These are phyloP conservation scores for Laetiporus sulphureus DNA, from an alignment of 1,284 basidiomycete species.

Conservation along the genomic window DNA sequence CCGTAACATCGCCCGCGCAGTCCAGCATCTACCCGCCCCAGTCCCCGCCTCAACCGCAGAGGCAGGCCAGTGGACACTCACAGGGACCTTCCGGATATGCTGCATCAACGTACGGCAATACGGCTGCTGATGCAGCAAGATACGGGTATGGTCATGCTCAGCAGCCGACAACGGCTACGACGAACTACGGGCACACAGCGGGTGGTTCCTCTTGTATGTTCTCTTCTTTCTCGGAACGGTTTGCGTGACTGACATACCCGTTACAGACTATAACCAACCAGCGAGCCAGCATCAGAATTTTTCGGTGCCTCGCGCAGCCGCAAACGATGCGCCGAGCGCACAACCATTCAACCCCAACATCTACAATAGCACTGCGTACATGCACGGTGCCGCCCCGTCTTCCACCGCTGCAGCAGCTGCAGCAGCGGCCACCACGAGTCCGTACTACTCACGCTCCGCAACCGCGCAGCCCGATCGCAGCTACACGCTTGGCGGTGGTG, in stretches of 20 bases:
- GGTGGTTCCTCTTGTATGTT: constrained; percentile 51
- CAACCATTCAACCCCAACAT: constrained; percentile 32
- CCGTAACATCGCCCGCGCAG: constrained; percentile 20
- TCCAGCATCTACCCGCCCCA: constrained; percentile 37
- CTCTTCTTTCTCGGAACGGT: not conserved
- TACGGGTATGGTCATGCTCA: constrained; percentile 23
- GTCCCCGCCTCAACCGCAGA: constrained; percentile 18
- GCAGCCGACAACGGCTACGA: constrained; percentile 29
- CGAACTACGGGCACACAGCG: constrained; percentile 44
- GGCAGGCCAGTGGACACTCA: constrained; percentile 38
- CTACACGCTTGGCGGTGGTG: constrained; percentile 52
- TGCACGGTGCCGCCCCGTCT: constrained; percentile 17
- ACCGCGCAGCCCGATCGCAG: constrained; percentile 36
- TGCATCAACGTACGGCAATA: constrained; percentile 24
- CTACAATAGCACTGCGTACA: constrained; percentile 32
- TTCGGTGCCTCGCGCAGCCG: constrained; percentile 37
- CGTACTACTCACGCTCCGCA: constrained; percentile 23
- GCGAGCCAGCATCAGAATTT: constrained; percentile 43
- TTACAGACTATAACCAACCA: constrained; percentile 43
- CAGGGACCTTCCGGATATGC: constrained; percentile 32
- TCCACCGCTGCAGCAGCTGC: constrained; percentile 14
- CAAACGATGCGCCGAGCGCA: constrained; percentile 34
- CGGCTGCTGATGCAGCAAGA: constrained; percentile 13
- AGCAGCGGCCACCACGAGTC: constrained; percentile 16
- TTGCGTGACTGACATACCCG: not conserved